Percentiles rank a stretch among this genome's conserved stretches.
phyloP scores from a whole-genome alignment of 2,329 filamentous ascomycete genomes.

The Cadophora luteo-olivacea region DNA sequence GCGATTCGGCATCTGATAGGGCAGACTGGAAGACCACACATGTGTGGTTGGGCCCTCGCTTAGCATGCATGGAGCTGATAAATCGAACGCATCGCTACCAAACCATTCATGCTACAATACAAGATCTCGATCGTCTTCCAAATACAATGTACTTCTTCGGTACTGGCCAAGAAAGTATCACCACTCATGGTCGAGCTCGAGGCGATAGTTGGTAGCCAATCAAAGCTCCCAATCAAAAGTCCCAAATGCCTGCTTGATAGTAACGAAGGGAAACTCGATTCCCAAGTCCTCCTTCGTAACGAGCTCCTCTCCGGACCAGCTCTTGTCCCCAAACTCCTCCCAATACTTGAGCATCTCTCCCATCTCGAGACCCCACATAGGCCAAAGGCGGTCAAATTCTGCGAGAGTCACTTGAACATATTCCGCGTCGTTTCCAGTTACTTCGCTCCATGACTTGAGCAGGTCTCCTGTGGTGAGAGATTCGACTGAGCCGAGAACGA shows the following conservation, averaged over 20 bases:
- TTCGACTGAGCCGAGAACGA: conserved; percentile 43
- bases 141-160: not conserved
- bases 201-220: not conserved
- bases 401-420: conserved; percentile 41
- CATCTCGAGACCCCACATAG: conserved; percentile 43
- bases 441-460: conserved; percentile 43
- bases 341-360: conserved; percentile 42
- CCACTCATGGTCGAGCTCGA: not conserved
- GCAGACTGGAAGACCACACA: not conserved
- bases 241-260: conserved; percentile 23
- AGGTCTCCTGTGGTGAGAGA: conserved; percentile 40
- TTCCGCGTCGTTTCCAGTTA: conserved; percentile 37
- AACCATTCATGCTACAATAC: not conserved
- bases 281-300: conserved; percentile 41
- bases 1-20: not conserved
- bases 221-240: conserved; percentile 24
- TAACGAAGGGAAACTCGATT: conserved; percentile 22
- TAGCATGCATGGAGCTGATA: not conserved
- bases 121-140: not conserved
- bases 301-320: conserved; percentile 41
- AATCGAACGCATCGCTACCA: too few relatives aligned
- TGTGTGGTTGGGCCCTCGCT: not conserved
- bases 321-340: conserved; percentile 38
- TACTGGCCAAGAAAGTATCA: not conserved
- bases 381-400: conserved; percentile 44